Conservation (phyloP, 441 rosid genomes). For the Aleurites moluccanus region DNA sequence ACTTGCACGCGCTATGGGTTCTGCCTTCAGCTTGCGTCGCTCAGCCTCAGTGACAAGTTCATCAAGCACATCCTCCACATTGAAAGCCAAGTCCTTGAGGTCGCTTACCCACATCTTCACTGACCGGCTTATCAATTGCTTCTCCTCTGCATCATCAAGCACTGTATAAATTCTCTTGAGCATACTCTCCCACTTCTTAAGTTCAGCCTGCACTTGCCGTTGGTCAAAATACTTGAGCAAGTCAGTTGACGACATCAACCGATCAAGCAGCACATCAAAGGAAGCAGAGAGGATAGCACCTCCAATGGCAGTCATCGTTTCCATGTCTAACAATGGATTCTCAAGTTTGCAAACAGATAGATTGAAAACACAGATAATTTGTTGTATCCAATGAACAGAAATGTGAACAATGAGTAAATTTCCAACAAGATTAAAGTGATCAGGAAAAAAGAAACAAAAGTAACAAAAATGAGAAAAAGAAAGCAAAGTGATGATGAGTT, state of each 20-base stretch:
- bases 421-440: too few species aligned
- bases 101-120: background rate
- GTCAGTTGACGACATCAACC: background rate
- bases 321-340: background rate
- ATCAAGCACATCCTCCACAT: conserved; percentile 5
- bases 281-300: background rate
- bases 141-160: conserved; percentile 11
- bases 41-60: background rate
- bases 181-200: background rate
- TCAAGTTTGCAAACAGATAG: too few species aligned
- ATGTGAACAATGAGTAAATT: too few species aligned
- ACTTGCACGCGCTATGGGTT: background rate
- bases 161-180: background rate
- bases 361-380: too few species aligned
- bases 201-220: background rate
- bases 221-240: background rate
- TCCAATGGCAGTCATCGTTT: background rate
- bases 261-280: background rate
- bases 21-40: background rate
- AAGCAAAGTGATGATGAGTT: too few species aligned
- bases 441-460: too few species aligned
- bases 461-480: too few species aligned
- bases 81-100: conserved; percentile 7
- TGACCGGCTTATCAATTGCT: background rate
- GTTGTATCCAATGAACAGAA: too few species aligned